phyloP scores from a whole-genome alignment of 164 flowering plant species.

The Sedum album region DNA sequence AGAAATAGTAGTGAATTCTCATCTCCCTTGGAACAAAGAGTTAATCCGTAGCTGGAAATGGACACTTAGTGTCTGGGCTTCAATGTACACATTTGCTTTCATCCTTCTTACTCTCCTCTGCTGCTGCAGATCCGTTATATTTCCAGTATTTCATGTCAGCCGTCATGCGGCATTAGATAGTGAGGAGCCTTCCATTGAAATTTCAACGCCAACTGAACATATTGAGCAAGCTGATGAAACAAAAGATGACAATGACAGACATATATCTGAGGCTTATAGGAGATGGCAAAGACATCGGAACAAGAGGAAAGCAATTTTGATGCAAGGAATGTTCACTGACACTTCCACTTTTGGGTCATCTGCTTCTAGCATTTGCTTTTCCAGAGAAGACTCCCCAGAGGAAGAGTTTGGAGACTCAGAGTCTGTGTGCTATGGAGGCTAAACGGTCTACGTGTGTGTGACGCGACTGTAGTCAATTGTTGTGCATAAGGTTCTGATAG shows the following conservation, averaged over 20 bases:
- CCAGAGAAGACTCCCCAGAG: conserved; percentile 20
- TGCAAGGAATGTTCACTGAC: conserved; percentile 11
- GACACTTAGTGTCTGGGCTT: conserved; percentile 68
- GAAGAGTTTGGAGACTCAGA: conserved; percentile 36
- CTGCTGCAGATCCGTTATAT: conserved; percentile 37
- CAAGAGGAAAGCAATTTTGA: conserved; percentile 34
- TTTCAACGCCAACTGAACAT: not conserved
- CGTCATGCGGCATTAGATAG: conserved; percentile 7
- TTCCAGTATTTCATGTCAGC: conserved; percentile 16
- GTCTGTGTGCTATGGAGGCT: conserved; percentile 19
- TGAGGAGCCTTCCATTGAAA: not conserved
- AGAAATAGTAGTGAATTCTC: conserved; percentile 43
- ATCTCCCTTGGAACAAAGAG: conserved; percentile 26
- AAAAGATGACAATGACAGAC: conserved; percentile 13
- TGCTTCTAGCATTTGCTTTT: conserved; percentile 32
- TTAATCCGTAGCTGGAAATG: conserved; percentile 59
- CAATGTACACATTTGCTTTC: conserved; percentile 34
- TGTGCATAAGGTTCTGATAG: not conserved
- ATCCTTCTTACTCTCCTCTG: conserved; percentile 30
- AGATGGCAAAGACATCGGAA: conserved; percentile 38
- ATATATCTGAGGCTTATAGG: conserved; percentile 29
- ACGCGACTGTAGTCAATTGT: not conserved
- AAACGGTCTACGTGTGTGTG: not conserved
- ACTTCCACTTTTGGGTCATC: conserved; percentile 20
- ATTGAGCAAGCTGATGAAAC: conserved; percentile 2